These are phyloP conservation scores for Nemophila menziesii DNA, from an alignment of 257 asterid species.

Conservation along the genomic window DNA sequence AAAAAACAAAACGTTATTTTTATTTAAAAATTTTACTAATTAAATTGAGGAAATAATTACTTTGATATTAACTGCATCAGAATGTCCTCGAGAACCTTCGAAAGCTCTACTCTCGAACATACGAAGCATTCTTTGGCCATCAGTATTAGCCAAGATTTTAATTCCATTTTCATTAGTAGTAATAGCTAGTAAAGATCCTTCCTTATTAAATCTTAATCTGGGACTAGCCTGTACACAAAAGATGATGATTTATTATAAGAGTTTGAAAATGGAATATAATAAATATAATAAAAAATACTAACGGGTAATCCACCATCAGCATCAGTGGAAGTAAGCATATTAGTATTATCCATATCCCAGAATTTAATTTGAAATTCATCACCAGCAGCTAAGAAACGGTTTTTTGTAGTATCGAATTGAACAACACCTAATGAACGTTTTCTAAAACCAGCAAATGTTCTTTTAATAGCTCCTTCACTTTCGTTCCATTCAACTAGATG, in stretches of 20 bases:
- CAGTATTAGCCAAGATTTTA: slow-evolving; percentile 46
- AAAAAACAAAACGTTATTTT: not conserved
- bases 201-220: slow-evolving; percentile 47
- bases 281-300: slow-evolving; percentile 10
- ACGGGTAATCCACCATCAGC: slow-evolving; percentile 65
- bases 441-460: slow-evolving; percentile 48
- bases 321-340: slow-evolving; percentile 39
- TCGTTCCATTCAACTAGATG: slow-evolving; percentile 70
- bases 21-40: not conserved
- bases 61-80: slow-evolving; percentile 38
- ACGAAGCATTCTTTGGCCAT: slow-evolving; percentile 58
- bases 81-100: slow-evolving; percentile 49
- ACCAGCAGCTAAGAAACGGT: slow-evolving; percentile 51
- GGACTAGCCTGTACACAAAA: slow-evolving; percentile 42
- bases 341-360: slow-evolving; percentile 61
- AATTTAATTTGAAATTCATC: slow-evolving; percentile 51
- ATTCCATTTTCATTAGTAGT: slow-evolving; percentile 61
- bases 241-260: not conserved
- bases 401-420: slow-evolving; percentile 54
- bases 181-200: slow-evolving; percentile 55
- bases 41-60: slow-evolving; percentile 7
- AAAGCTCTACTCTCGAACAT: slow-evolving; percentile 56
- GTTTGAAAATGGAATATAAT: too few species aligned
- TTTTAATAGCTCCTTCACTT: slow-evolving; percentile 58
- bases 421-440: slow-evolving; percentile 53